Evolutionary conservation across 2,329 filamentous ascomycete genomes (phyloP).

Genomic region (Gnomoniopsis sp.): DNA sequence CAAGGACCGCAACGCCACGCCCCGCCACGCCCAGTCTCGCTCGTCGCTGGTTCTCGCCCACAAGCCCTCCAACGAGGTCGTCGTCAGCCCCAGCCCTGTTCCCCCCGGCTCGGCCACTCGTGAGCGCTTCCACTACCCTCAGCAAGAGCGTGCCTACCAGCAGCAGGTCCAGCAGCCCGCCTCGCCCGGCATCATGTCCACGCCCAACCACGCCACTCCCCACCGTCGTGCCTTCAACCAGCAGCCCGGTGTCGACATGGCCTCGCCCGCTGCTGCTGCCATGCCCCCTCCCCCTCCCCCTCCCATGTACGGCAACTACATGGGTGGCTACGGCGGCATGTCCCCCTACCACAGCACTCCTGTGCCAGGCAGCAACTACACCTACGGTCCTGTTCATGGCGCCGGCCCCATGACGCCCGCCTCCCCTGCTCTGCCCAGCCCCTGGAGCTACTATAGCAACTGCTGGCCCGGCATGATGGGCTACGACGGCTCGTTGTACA

Average conservation of each 20-base stretch:
- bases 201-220: conserved; percentile 3
- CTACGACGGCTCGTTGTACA: conserved; percentile 10
- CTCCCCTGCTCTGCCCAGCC: conserved; percentile 10
- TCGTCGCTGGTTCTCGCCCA: conserved; percentile 1
- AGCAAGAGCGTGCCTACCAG: neutral
- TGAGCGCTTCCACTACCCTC: neutral
- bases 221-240: neutral
- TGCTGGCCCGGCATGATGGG: conserved; percentile 13
- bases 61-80: neutral
- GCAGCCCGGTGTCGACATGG: too few relatives aligned
- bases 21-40: conserved; percentile 4
- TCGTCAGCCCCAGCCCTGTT: neutral
- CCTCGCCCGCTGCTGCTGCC: neutral
- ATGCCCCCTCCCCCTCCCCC: conserved; percentile 8
- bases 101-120: neutral
- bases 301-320: conserved; percentile 2
- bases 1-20: conserved; percentile 12
- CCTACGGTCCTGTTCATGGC: neutral
- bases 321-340: neutral
- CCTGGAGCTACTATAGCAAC: conserved; percentile 15
- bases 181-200: neutral
- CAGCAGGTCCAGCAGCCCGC: neutral
- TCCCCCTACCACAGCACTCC: conserved; percentile 3
- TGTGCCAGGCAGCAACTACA: neutral
- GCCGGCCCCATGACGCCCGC: conserved; percentile 9